Conservation (phyloP, 768 basidiomycete genomes). For the Piloderma croceum region DNA sequence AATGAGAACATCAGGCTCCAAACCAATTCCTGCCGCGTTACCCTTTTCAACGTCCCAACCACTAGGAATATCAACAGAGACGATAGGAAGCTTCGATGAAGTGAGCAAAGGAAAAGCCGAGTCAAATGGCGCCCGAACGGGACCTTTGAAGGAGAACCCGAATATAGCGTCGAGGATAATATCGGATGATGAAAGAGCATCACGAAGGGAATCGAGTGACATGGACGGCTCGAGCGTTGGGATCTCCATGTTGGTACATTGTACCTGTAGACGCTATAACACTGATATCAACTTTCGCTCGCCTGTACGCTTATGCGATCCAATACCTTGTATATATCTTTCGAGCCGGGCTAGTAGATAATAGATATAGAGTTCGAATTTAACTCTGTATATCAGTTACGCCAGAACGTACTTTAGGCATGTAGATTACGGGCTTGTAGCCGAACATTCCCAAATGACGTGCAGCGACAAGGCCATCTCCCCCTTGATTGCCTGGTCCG, state of each 20-base stretch:
- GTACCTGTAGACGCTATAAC: conserved; percentile 67
- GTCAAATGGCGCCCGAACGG: conserved; percentile 86
- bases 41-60: conserved; percentile 95
- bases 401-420: conserved; percentile 72
- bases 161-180: conserved; percentile 95
- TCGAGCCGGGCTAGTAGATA: conserved; percentile 71
- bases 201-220: conserved; percentile 40
- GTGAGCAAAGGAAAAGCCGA: conserved; percentile 61
- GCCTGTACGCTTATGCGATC: too few relatives aligned
- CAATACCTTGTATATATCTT: conserved; percentile 83
- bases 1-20: conserved; percentile 75
- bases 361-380: neutral
- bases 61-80: conserved; percentile 93
- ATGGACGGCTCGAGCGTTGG: conserved; percentile 52
- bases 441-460: conserved; percentile 94
- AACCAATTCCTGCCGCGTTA: conserved; percentile 44
- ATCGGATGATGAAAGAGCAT: conserved; percentile 56
- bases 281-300: neutral
- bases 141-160: conserved; percentile 94
- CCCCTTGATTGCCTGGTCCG: conserved; percentile 97
- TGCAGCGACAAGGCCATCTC: conserved; percentile 95
- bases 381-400: neutral
- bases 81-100: conserved; percentile 66
- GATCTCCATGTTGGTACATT: conserved; percentile 88
- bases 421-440: conserved; percentile 82